Percentiles rank a stretch among this genome's conserved stretches.
Evolutionary conservation across 352 stramenopile genomes (phyloP).

Genomic region (Phytophthora quininea): DNA sequence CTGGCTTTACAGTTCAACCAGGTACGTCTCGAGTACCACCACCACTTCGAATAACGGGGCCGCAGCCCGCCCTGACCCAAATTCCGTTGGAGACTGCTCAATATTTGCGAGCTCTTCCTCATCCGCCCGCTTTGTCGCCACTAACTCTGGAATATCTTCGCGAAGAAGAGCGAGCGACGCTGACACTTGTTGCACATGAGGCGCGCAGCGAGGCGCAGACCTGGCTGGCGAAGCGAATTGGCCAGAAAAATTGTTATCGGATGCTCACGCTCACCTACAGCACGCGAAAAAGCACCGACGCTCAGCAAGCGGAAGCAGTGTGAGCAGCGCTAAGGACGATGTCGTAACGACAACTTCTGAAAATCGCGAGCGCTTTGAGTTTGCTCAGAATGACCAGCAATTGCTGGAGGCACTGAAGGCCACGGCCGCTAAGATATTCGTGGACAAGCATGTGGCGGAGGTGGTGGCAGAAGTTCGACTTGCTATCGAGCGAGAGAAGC

Average conservation of each 20-base stretch:
- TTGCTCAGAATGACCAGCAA: conserved; percentile 40
- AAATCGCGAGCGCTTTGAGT: conserved; percentile 4
- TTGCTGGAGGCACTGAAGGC: conserved; percentile 59
- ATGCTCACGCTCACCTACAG: conserved; percentile 65
- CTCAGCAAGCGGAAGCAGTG: conserved; percentile 48
- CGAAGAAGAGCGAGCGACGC: conserved; percentile 66
- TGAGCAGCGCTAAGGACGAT: conserved; percentile 33
- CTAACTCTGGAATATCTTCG: conserved; percentile 46
- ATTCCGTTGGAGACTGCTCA: conserved; percentile 34
- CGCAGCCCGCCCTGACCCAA: conserved; percentile 6
- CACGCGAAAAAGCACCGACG: conserved; percentile 48
- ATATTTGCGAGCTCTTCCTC: conserved; percentile 37
- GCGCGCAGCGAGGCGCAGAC: conserved; percentile 65
- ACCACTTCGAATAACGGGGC: conserved; percentile 21
- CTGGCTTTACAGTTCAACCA: conserved; percentile 7
- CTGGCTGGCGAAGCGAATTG: conserved; percentile 77
- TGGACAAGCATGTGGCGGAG: conserved; percentile 81
- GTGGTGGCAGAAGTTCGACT: conserved; percentile 61
- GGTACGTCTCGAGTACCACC: conserved; percentile 4
- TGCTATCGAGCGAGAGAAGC: conserved; percentile 75
- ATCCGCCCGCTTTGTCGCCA: conserved; percentile 31
- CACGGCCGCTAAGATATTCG: conserved; percentile 61
- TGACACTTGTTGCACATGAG: conserved; percentile 74
- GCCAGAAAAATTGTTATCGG: conserved; percentile 80
- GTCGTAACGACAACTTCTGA: conserved; percentile 14